Conservation (phyloP, 352 stramenopile species). For the Phytopythium litorale region DNA sequence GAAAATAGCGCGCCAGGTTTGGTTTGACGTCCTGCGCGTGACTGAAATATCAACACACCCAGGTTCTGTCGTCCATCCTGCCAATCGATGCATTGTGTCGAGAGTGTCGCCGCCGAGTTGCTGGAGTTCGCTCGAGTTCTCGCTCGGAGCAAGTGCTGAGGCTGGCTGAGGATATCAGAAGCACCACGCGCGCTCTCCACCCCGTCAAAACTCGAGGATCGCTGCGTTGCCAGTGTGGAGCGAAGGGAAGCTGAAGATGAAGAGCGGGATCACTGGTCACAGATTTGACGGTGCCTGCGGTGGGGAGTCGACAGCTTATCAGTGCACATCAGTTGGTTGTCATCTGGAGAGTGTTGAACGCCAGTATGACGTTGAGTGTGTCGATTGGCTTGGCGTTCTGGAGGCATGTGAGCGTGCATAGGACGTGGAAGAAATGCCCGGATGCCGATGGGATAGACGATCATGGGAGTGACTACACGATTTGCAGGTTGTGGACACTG, state of each 20-base stretch:
- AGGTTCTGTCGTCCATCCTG: no score
- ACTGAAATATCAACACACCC: no score
- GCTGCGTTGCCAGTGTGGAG: slow-evolving; percentile 20
- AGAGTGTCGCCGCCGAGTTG: no score
- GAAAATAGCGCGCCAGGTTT: not conserved
- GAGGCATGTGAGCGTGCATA: slow-evolving; percentile 30
- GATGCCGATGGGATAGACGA: not conserved
- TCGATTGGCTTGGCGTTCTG: slow-evolving; percentile 28
- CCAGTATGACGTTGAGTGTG: slow-evolving; percentile 18
- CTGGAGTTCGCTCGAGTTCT: no score
- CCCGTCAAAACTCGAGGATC: slow-evolving; percentile 6
- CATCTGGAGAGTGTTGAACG: slow-evolving; percentile 16
- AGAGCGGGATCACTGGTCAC: no score
- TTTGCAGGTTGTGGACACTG: not conserved
- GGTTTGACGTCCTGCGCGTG: no score
- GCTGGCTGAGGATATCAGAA: no score
- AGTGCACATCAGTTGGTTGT: slow-evolving; percentile 8
- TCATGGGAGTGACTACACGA: not conserved
- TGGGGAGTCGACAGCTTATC: no score
- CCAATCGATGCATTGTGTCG: no score
- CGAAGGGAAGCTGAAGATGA: slow-evolving; percentile 25
- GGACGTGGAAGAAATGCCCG: slow-evolving; percentile 26
- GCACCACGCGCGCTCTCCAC: no score
- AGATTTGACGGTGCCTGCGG: no score
- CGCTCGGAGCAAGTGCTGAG: no score